These are phyloP conservation scores for Trichosporon inkin DNA, from an alignment of 1,284 basidiomycete genomes.

Conservation along the genomic window DNA sequence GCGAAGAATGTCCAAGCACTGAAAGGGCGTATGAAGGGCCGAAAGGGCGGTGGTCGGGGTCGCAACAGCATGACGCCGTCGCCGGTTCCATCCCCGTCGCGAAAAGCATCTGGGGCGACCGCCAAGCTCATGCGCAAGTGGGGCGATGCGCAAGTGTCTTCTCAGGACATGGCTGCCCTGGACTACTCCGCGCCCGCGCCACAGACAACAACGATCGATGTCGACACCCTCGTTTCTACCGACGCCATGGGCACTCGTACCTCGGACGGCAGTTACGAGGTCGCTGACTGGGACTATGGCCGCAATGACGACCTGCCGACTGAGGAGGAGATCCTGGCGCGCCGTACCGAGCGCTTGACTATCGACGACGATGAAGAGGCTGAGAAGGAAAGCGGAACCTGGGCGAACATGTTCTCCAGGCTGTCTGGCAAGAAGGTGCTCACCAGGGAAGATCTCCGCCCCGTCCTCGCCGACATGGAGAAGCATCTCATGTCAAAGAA, in stretches of 20 bases:
- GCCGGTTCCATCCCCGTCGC: conserved; percentile 31
- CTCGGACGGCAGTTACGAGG: conserved; percentile 84
- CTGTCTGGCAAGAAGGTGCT: conserved; percentile 77
- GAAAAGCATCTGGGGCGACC: conserved; percentile 51
- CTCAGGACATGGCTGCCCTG: conserved; percentile 80
- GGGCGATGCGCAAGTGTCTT: conserved; percentile 73
- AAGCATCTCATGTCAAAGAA: conserved; percentile 98
- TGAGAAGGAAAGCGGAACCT: conserved; percentile 23
- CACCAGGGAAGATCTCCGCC: conserved; percentile 75
- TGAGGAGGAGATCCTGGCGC: conserved; percentile 46
- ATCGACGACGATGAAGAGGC: conserved; percentile 51
- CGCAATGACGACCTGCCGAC: conserved; percentile 50
- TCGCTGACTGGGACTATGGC: conserved; percentile 82
- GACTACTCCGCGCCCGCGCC: conserved; percentile 65
- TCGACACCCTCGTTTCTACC: conserved; percentile 47
- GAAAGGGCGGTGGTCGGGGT: conserved; percentile 56
- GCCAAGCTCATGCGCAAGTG: conserved; percentile 84
- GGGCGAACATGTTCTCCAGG: conserved; percentile 67
- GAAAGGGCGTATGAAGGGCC: conserved; percentile 63
- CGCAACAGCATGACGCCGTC: conserved; percentile 56
- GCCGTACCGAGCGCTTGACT: conserved; percentile 36
- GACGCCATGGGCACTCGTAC: conserved; percentile 59
- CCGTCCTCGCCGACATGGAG: conserved; percentile 90
- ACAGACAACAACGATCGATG: conserved; percentile 45
- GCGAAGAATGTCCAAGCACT: conserved; percentile 86